Evolutionary conservation across 805 yeast species (phyloP).

Genomic region (Blastobotrys peoriensis): DNA sequence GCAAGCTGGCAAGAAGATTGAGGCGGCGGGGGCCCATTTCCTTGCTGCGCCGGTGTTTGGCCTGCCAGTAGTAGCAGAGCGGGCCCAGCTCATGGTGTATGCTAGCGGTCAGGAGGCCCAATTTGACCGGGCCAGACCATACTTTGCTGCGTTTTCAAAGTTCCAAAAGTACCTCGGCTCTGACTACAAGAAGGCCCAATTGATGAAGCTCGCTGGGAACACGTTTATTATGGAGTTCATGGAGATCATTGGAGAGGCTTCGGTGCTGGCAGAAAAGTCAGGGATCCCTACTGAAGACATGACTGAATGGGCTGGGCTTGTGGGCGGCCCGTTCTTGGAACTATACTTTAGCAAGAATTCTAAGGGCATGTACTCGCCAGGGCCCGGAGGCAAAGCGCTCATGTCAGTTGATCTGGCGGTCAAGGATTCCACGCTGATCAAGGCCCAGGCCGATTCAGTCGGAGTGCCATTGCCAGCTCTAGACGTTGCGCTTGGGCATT

Average conservation of each 20-base stretch:
- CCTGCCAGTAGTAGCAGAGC: constrained; percentile 24
- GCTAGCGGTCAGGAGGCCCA: constrained; percentile 22
- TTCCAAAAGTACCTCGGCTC: constrained; percentile 18
- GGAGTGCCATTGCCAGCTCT: constrained; percentile 10
- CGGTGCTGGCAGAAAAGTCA: constrained; percentile 22
- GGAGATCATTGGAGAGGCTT: constrained; percentile 15
- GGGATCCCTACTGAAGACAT: constrained; percentile 20
- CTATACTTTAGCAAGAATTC: constrained; percentile 17
- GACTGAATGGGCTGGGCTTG: constrained; percentile 15
- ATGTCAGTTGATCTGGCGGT: constrained; percentile 23
- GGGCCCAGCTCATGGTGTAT: constrained; percentile 18
- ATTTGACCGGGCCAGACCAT: constrained; percentile 20
- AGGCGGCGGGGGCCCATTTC: constrained; percentile 20
- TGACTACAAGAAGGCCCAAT: constrained; percentile 21
- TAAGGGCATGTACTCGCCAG: constrained; percentile 16
- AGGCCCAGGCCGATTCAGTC: constrained; percentile 12
- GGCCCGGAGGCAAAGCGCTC: constrained; percentile 18
- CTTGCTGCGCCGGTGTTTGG: constrained; percentile 29
- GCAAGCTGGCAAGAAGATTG: constrained; percentile 2
- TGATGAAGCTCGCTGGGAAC: constrained; percentile 26
- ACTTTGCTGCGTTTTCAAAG: constrained; percentile 24
- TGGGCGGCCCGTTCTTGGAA: constrained; percentile 16
- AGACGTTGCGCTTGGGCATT: constrained; percentile 19
- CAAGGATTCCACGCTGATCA: constrained; percentile 19
- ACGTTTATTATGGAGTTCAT: constrained; percentile 25